phyloP scores from a whole-genome alignment of 257 asterid species.

The Cordia subcordata region DNA sequence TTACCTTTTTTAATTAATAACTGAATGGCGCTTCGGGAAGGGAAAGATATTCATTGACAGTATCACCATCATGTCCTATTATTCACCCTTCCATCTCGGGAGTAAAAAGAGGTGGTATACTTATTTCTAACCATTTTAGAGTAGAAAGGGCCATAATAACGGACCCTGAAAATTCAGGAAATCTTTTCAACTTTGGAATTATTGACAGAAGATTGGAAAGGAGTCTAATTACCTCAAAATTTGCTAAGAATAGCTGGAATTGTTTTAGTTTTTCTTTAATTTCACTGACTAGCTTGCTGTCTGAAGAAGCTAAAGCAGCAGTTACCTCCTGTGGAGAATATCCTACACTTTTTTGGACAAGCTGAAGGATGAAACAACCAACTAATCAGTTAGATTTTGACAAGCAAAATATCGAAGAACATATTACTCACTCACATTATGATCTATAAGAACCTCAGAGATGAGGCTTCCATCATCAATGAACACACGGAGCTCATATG shows the following conservation, averaged over 20 bases:
- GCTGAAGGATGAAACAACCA: constrained; percentile 36
- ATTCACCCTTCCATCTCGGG: too few relatives aligned
- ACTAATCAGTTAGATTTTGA: constrained; percentile 17
- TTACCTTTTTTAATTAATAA: too few relatives aligned
- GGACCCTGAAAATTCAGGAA: not conserved
- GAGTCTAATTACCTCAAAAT: constrained; percentile 65
- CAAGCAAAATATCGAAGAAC: not conserved
- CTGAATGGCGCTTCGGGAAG: not conserved
- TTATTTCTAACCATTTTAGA: not conserved
- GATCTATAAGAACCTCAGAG: constrained; percentile 70
- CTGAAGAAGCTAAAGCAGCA: constrained; percentile 51
- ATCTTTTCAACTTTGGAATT: not conserved
- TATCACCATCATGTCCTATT: too few relatives aligned
- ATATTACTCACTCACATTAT: constrained; percentile 42
- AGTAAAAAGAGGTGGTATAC: not conserved
- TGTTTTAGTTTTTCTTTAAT: constrained; percentile 54
- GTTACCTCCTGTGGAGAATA: constrained; percentile 74
- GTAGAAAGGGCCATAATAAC: not conserved
- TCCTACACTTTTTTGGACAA: constrained; percentile 56
- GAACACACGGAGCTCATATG: constrained; percentile 68
- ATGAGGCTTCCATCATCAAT: constrained; percentile 97
- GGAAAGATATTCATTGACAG: too few relatives aligned
- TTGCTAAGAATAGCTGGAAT: constrained; percentile 57
- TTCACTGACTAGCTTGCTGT: constrained; percentile 26
- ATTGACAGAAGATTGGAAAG: constrained; percentile 5